Evolutionary conservation across 176 grass and related monocot species (phyloP).

Genomic region (Poa annua): DNA sequence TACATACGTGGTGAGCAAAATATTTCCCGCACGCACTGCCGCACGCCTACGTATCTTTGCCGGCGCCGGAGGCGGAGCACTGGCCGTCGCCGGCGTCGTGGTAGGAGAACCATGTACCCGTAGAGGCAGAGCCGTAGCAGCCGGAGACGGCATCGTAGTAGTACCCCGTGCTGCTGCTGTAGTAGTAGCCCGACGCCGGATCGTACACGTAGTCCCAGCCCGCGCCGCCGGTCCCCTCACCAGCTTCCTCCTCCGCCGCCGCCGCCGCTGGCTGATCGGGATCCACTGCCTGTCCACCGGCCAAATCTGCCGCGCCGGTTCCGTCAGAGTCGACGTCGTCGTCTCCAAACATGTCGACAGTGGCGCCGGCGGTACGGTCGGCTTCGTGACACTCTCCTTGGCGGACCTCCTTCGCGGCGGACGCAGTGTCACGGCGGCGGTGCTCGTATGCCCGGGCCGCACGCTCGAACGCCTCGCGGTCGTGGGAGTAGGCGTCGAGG

Average conservation of each 20-base stretch:
- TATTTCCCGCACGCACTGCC: too few relatives aligned
- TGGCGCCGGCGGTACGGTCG: background rate
- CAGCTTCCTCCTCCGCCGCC: background rate
- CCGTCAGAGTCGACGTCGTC: too few relatives aligned
- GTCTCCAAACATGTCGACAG: background rate
- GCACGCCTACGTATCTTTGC: background rate
- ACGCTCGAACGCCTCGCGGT: slow-evolving; percentile 3
- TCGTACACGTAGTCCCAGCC: background rate
- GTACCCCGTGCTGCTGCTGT: background rate
- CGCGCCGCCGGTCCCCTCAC: background rate
- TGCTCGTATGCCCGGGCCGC: background rate
- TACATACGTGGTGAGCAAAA: too few relatives aligned
- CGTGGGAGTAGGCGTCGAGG: background rate
- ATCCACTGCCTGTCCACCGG: background rate
- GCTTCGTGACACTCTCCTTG: background rate
- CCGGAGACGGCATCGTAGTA: background rate
- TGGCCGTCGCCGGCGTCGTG: background rate
- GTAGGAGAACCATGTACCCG: slow-evolving; percentile 1
- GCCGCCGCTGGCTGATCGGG: background rate
- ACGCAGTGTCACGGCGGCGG: background rate
- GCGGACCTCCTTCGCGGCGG: background rate
- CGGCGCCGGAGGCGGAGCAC: too few relatives aligned
- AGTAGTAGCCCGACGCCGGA: background rate
- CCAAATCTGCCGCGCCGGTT: background rate
- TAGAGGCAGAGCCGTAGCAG: background rate